A percentile compares a stretch with the other conserved stretches of the same genome.
phyloP scores from a whole-genome alignment of 805 yeast genomes.

The Zygoascus bituminiphila region DNA sequence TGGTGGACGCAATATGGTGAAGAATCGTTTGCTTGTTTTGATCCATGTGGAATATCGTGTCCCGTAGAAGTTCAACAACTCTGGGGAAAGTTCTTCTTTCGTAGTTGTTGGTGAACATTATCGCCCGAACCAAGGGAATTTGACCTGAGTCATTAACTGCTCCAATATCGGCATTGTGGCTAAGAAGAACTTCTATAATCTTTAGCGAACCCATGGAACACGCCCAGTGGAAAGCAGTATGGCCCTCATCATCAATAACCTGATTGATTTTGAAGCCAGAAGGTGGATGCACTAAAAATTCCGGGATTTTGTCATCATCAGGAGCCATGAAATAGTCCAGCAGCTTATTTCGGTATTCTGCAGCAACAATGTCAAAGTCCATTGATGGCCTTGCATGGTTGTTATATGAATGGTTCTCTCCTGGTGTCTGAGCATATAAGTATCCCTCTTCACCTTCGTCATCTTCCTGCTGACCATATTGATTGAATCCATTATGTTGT shows the following conservation, averaged over 20 bases:
- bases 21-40: conserved; percentile 63
- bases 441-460: conserved; percentile 6
- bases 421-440: neutral
- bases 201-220: conserved; percentile 85
- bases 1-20: conserved; percentile 74
- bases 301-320: conserved; percentile 54
- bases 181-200: conserved; percentile 65
- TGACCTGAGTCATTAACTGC: conserved; percentile 64
- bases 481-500: neutral
- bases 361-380: conserved; percentile 13
- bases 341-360: conserved; percentile 30
- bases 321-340: conserved; percentile 49
- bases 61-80: conserved; percentile 65
- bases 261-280: conserved; percentile 62
- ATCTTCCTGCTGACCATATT: neutral
- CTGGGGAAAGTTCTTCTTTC: conserved; percentile 72
- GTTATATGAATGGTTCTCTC: neutral
- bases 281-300: conserved; percentile 55
- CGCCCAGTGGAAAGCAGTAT: conserved; percentile 95
- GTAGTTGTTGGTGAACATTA: conserved; percentile 80
- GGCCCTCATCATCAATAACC: conserved; percentile 88
- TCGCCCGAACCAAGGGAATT: conserved; percentile 78
- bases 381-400: neutral
- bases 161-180: conserved; percentile 64
- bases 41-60: conserved; percentile 73